Conservation (phyloP, 768 basidiomycete species). For the Naganishia vaughanmartiniae region DNA sequence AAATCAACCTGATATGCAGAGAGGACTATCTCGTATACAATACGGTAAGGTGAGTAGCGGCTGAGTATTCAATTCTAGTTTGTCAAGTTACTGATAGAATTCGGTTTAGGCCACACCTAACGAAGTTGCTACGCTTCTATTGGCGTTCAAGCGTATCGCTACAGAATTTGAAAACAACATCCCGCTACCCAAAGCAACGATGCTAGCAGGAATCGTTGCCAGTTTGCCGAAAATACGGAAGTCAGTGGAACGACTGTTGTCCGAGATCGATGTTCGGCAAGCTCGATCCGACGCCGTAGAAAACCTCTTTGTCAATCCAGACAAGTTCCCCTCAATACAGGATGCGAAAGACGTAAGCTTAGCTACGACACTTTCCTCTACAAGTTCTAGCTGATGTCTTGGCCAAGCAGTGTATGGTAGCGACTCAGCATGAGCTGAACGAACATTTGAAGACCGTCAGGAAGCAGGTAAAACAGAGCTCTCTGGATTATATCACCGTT, state of each 20-base stretch:
- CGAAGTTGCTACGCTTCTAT: conserved; percentile 72
- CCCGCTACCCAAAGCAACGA: conserved; percentile 62
- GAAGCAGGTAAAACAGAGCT: conserved; percentile 68
- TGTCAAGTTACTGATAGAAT: background rate
- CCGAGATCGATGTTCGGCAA: conserved; percentile 61
- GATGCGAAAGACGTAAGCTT: conserved; percentile 63
- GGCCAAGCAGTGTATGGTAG: conserved; percentile 60
- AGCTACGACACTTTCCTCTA: background rate
- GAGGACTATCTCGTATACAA: conserved; percentile 80
- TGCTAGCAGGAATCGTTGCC: conserved; percentile 70
- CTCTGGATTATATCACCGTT: conserved; percentile 66
- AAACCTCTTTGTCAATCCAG: conserved; percentile 64
- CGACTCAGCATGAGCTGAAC: conserved; percentile 67
- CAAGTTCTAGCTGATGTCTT: background rate
- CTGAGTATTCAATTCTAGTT: background rate
- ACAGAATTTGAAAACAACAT: conserved; percentile 61
- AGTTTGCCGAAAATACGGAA: conserved; percentile 66
- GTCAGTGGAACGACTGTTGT: conserved; percentile 60
- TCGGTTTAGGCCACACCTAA: conserved; percentile 64
- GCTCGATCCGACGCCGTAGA: conserved; percentile 69
- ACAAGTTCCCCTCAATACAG: conserved; percentile 61
- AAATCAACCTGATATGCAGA: conserved; percentile 73
- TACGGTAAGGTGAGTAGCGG: conserved; percentile 74
- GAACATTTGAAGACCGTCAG: conserved; percentile 74
- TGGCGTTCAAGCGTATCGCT: conserved; percentile 71